Conservation (phyloP, 2,329 filamentous ascomycete species). For the Aspergillus viridinutans region DNA sequence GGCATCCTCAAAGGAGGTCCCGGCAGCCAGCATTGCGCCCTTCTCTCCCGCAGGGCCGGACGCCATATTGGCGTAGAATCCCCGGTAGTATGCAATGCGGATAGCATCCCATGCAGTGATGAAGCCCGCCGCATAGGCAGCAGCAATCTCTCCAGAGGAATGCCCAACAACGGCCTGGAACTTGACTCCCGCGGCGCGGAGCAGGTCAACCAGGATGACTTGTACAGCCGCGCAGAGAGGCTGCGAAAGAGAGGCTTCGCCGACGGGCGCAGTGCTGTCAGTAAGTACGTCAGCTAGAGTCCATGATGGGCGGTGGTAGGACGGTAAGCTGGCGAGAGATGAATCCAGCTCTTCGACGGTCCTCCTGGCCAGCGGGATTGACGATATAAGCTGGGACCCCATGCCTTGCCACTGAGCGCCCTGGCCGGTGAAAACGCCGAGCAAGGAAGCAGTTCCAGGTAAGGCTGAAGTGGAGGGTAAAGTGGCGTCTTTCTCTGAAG, state of each 20-base stretch:
- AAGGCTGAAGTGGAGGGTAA: too few species aligned
- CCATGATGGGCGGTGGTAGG: constrained; percentile 18
- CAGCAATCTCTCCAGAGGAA: constrained; percentile 51
- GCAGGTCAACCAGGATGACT: constrained; percentile 24
- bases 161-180: constrained; percentile 45
- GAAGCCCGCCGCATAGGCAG: constrained; percentile 48
- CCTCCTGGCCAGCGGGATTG: constrained; percentile 5
- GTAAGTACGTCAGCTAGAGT: too few species aligned
- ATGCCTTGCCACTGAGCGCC: constrained; percentile 4
- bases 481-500: background rate
- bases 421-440: constrained; percentile 4
- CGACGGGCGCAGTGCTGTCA: constrained; percentile 12
- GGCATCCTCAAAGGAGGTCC: constrained; percentile 36
- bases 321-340: constrained; percentile 12
- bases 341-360: constrained; percentile 14
- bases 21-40: constrained; percentile 50
- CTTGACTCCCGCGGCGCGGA: constrained; percentile 28
- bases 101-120: constrained; percentile 43
- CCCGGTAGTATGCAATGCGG: constrained; percentile 45
- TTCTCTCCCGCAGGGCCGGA: background rate
- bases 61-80: constrained; percentile 27
- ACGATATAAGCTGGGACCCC: constrained; percentile 3
- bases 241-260: constrained; percentile 23
- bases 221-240: constrained; percentile 25
- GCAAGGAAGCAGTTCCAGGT: background rate